Evolutionary conservation across 202 grass and related monocot genomes (phyloP).

Genomic region (Schoenoplectus tabernaemontani): DNA sequence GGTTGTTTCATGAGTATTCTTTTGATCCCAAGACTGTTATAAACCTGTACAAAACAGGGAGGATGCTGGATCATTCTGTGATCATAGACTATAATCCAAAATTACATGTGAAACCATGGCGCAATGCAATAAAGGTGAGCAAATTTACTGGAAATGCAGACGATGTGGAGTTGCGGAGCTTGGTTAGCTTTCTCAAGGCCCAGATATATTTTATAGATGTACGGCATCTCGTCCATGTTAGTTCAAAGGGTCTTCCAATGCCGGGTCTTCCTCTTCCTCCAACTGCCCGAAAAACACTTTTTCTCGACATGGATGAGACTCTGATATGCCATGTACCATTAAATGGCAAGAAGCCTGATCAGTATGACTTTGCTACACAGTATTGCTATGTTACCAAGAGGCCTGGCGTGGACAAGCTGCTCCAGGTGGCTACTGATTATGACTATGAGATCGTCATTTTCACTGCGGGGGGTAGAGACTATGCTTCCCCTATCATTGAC

Average conservation of each 20-base stretch:
- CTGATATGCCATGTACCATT: neutral
- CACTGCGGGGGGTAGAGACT: neutral
- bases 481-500: slow-evolving; percentile 5
- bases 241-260: neutral
- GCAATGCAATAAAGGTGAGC: slow-evolving; percentile 43
- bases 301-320: slow-evolving; percentile 11
- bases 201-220: slow-evolving; percentile 34
- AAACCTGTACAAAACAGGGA: slow-evolving; percentile 38
- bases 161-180: slow-evolving; percentile 50
- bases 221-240: slow-evolving; percentile 6
- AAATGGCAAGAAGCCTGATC: neutral
- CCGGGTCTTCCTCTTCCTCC: neutral
- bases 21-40: slow-evolving; percentile 24
- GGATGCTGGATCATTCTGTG: slow-evolving; percentile 36
- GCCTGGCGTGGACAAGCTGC: slow-evolving; percentile 1
- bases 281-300: slow-evolving; percentile 1
- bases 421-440: neutral
- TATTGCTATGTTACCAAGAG: neutral
- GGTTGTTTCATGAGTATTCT: slow-evolving; percentile 32
- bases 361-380: neutral
- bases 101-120: slow-evolving; percentile 42
- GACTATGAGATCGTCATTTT: slow-evolving; percentile 13
- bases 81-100: slow-evolving; percentile 73
- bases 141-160: slow-evolving; percentile 40
- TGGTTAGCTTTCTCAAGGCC: slow-evolving; percentile 43